These are phyloP conservation scores for Calophaca sinica DNA, from an alignment of 306 rosid species.

Conservation along the genomic window DNA sequence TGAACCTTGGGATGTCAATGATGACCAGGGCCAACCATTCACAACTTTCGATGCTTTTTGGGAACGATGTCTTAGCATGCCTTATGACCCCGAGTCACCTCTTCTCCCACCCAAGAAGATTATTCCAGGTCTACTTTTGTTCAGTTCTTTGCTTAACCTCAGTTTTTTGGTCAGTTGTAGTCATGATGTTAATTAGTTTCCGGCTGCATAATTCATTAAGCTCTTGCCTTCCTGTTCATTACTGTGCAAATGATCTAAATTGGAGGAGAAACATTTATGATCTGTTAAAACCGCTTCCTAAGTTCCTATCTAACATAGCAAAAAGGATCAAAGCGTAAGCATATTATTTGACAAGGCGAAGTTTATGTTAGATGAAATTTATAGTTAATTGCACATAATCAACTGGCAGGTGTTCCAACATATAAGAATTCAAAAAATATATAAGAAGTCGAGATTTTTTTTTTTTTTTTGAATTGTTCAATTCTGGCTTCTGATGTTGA, in stretches of 20 bases:
- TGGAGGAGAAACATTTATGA: background rate
- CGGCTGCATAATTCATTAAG: background rate
- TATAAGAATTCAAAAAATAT: background rate
- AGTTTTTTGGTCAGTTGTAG: background rate
- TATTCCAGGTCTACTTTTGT: conserved; percentile 64
- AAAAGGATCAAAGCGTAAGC: conserved; percentile 28
- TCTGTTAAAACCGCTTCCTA: background rate
- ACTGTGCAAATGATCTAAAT: conserved; percentile 16
- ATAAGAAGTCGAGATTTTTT: background rate
- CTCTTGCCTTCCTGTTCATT: conserved; percentile 8
- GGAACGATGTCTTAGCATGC: conserved; percentile 92
- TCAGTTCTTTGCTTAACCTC: conserved; percentile 22
- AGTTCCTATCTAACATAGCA: background rate
- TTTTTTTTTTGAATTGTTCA: background rate
- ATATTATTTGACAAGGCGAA: background rate
- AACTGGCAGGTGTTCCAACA: background rate
- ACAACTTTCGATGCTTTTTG: conserved; percentile 78
- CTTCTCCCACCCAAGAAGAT: conserved; percentile 92
- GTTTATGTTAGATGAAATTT: conserved; percentile 4
- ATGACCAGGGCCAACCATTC: conserved; percentile 76
- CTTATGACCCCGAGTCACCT: conserved; percentile 89
- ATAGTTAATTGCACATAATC: background rate
- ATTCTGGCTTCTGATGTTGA: background rate
- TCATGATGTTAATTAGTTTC: background rate
- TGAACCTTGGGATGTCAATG: conserved; percentile 94